phyloP scores from a whole-genome alignment of 148 eudicot species.

The Oxyria digyna region DNA sequence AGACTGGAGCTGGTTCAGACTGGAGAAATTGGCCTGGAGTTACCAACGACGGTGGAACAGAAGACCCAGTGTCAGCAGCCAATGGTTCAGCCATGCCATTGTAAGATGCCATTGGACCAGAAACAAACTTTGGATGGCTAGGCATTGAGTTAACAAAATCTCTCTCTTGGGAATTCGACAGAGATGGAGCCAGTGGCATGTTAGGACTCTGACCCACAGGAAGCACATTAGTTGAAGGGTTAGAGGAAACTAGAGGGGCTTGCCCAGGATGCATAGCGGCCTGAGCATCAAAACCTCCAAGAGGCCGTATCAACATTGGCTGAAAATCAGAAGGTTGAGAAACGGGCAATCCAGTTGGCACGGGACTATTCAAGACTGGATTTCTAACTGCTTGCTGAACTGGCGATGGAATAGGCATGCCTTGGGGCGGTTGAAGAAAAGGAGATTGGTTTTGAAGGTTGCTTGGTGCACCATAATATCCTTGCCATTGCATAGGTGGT shows the following conservation, averaged over 20 bases:
- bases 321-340: constrained; percentile 13
- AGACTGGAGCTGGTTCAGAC: constrained; percentile 22
- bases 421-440: constrained; percentile 21
- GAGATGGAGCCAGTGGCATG: constrained; percentile 19
- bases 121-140: constrained; percentile 21
- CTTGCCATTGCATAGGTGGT: constrained; percentile 33
- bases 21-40: constrained; percentile 49
- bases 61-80: constrained; percentile 20
- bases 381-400: constrained; percentile 23
- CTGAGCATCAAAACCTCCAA: constrained; percentile 17
- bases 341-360: constrained; percentile 18
- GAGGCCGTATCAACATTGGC: constrained; percentile 18
- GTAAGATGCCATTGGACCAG: constrained; percentile 18
- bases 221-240: constrained; percentile 16
- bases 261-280: constrained; percentile 21
- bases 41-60: constrained; percentile 30
- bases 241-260: constrained; percentile 12
- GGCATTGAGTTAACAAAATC: constrained; percentile 12
- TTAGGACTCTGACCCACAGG: constrained; percentile 21
- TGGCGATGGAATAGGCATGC: constrained; percentile 20
- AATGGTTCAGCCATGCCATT: constrained; percentile 25
- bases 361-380: constrained; percentile 22
- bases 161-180: constrained; percentile 20
- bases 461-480: constrained; percentile 29
- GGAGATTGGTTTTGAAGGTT: constrained; percentile 24